These are phyloP conservation scores for Tubosaeta brunneosetosa DNA, from an alignment of 768 basidiomycete genomes.

Conservation along the genomic window DNA sequence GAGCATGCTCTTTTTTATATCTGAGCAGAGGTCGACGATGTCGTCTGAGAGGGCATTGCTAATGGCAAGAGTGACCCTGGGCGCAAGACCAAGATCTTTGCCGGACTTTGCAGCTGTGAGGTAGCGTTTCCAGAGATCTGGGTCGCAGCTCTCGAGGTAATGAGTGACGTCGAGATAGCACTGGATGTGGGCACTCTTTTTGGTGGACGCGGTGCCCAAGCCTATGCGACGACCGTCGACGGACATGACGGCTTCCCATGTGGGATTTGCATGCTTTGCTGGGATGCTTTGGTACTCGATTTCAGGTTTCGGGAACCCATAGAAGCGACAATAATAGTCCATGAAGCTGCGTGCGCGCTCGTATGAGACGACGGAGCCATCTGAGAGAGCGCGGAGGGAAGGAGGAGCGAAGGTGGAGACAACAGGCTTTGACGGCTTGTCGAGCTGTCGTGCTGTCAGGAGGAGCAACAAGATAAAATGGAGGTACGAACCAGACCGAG, in stretches of 20 bases:
- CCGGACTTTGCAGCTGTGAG: conserved; percentile 56
- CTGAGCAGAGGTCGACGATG: conserved; percentile 63
- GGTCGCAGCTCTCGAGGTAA: conserved; percentile 84
- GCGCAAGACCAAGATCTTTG: conserved; percentile 66
- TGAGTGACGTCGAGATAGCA: conserved; percentile 86
- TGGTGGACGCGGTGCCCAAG: conserved; percentile 60
- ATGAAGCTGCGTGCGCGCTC: conserved; percentile 84
- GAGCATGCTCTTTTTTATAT: conserved; percentile 59
- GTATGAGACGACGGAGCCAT: conserved; percentile 58
- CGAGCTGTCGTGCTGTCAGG: conserved; percentile 21
- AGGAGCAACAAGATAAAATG: neutral
- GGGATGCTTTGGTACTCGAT: conserved; percentile 46
- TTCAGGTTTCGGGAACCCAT: conserved; percentile 68
- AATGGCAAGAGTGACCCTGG: conserved; percentile 62
- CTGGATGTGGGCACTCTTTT: conserved; percentile 65
- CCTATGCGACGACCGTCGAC: conserved; percentile 81
- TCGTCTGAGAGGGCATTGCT: conserved; percentile 60
- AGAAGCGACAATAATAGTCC: conserved; percentile 89
- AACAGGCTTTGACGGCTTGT: conserved; percentile 25
- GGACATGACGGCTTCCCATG: conserved; percentile 72
- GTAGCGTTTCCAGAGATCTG: conserved; percentile 73
- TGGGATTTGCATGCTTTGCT: conserved; percentile 15
- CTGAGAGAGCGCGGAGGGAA: conserved; percentile 43
- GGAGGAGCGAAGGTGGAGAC: conserved; percentile 3
- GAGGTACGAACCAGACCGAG: conserved; percentile 55